These are phyloP conservation scores for Fraxinus velutina DNA, from an alignment of 305 asterid genomes.

Conservation along the genomic window DNA sequence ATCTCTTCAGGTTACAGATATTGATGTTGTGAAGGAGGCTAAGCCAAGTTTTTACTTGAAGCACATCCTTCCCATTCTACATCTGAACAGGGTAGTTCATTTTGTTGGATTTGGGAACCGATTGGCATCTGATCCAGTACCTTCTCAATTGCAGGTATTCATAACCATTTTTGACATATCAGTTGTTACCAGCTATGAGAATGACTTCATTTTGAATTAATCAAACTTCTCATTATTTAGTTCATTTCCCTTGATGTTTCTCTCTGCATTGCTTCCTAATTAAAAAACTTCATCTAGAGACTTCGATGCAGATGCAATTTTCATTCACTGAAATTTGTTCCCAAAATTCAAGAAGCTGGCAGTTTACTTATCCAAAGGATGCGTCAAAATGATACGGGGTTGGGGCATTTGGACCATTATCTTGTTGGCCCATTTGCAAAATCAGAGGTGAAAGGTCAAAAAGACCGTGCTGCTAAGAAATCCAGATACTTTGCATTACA, in stretches of 20 bases:
- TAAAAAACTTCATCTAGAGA: conserved; percentile 80
- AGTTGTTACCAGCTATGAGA: conserved; percentile 23
- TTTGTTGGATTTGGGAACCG: conserved; percentile 98
- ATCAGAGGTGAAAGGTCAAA: conserved; percentile 44
- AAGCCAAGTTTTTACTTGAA: conserved; percentile 86
- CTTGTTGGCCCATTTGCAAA: conserved; percentile 78
- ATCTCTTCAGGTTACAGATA: conserved; percentile 66
- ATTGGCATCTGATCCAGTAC: conserved; percentile 93
- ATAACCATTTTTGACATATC: conserved; percentile 13
- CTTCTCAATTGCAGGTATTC: conserved; percentile 74
- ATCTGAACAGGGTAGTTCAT: conserved; percentile 75
- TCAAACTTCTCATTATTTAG: conserved; percentile 14
- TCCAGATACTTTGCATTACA: conserved; percentile 82
- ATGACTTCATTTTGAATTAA: conserved; percentile 13
- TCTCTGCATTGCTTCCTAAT: conserved; percentile 58
- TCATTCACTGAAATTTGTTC: conserved; percentile 84
- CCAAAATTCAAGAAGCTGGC: conserved; percentile 86
- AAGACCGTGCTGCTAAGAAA: conserved; percentile 43
- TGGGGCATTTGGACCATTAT: conserved; percentile 75
- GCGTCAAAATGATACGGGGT: conserved; percentile 73
- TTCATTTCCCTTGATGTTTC: conserved; percentile 21
- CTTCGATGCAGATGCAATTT: conserved; percentile 99
- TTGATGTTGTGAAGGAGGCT: conserved; percentile 83
- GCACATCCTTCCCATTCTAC: conserved; percentile 83
- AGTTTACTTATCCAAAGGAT: conserved; percentile 77